phyloP scores from a whole-genome alignment of 257 asterid species.

The Craterostigma plantagineum region DNA sequence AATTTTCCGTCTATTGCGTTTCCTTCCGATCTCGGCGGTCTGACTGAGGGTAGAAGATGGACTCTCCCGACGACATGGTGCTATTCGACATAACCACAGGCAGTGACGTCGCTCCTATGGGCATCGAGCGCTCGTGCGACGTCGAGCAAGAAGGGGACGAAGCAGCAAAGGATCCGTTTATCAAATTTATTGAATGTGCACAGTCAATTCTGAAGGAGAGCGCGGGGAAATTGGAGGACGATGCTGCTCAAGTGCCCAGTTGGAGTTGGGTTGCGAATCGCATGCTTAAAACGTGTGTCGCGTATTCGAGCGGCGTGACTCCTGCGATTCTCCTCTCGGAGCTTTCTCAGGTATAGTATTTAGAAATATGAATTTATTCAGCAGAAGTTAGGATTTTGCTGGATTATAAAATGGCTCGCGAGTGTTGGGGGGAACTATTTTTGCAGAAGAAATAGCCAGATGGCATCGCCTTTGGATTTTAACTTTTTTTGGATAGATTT shows the following conservation, averaged over 20 bases:
- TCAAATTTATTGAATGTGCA: slow-evolving; percentile 45
- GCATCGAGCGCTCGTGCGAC: slow-evolving; percentile 15
- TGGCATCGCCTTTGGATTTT: background rate
- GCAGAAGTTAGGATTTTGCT: background rate
- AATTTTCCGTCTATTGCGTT: no score
- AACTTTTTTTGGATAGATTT: background rate
- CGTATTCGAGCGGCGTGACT: slow-evolving; percentile 89
- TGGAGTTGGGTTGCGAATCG: slow-evolving; percentile 82
- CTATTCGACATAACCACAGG: slow-evolving; percentile 15
- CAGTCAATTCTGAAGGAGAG: slow-evolving; percentile 24
- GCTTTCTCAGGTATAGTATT: slow-evolving; percentile 44
- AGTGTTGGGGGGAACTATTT: background rate
- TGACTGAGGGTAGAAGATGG: slow-evolving; percentile 10
- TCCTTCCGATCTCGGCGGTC: background rate
- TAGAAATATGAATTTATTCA: background rate
- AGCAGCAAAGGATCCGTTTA: slow-evolving; percentile 40
- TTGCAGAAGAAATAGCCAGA: no score
- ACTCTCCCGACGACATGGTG: slow-evolving; percentile 15
- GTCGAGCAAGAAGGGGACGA: slow-evolving; percentile 17
- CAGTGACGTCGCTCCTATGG: slow-evolving; percentile 29
- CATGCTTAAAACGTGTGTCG: slow-evolving; percentile 55
- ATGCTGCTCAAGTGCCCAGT: slow-evolving; percentile 25
- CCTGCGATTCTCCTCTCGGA: slow-evolving; percentile 91
- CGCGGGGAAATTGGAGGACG: slow-evolving; percentile 20
- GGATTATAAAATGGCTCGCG: background rate